Conservation (phyloP, 495 filamentous ascomycete species). For the Stereocaulon alpinum region DNA sequence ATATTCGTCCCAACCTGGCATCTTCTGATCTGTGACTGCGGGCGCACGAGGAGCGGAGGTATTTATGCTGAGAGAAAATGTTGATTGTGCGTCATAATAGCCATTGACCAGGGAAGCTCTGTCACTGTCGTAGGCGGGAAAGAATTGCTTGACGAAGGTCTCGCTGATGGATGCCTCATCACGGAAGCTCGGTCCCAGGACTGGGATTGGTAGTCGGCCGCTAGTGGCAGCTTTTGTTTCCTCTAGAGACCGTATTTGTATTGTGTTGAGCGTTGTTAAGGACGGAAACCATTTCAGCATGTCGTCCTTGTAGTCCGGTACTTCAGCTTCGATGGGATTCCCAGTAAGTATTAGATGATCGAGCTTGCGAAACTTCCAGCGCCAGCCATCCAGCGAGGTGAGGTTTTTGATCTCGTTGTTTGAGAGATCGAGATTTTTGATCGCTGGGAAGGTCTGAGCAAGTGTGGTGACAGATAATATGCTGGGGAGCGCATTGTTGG, state of each 20-base stretch:
- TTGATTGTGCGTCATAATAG: slow-evolving; percentile 68
- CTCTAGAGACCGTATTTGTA: slow-evolving; percentile 58
- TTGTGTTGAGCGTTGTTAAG: slow-evolving; percentile 59
- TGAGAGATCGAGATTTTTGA: slow-evolving; percentile 78
- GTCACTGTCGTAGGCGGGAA: slow-evolving; percentile 63
- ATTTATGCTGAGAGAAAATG: slow-evolving; percentile 70
- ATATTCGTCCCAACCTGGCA: slow-evolving; percentile 57
- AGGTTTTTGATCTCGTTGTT: slow-evolving; percentile 61
- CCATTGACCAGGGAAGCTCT: slow-evolving; percentile 48
- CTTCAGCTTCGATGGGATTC: slow-evolving; percentile 58
- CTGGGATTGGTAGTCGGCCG: slow-evolving; percentile 55
- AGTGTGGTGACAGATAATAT: slow-evolving; percentile 60
- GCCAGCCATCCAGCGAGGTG: slow-evolving; percentile 54
- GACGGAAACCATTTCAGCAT: slow-evolving; percentile 72
- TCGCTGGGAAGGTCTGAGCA: slow-evolving; percentile 62
- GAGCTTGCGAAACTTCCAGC: slow-evolving; percentile 61
- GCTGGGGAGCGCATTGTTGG: slow-evolving; percentile 62
- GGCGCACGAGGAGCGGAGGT: slow-evolving; percentile 46
- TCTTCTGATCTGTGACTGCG: slow-evolving; percentile 26
- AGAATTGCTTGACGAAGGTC: slow-evolving; percentile 65
- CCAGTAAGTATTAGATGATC: slow-evolving; percentile 68
- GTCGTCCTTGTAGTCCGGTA: slow-evolving; percentile 54
- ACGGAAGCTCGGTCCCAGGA: slow-evolving; percentile 56
- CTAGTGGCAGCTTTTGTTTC: slow-evolving; percentile 45
- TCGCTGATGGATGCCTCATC: slow-evolving; percentile 67